Evolutionary conservation across 176 grass and related monocot species (phyloP).

Genomic region (Pharus latifolius): DNA sequence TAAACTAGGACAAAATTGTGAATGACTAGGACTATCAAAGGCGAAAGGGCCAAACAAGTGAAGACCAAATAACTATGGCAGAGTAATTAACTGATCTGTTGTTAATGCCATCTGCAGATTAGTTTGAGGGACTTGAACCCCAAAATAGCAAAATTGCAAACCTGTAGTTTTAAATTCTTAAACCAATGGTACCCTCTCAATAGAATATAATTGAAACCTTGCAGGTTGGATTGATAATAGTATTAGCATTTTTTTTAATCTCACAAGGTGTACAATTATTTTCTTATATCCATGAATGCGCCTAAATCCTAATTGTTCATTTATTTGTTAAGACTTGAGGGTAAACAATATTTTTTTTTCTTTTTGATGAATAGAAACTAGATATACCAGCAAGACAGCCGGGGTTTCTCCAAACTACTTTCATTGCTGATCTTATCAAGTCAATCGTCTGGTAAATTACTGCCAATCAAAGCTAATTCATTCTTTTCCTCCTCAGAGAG

Average conservation of each 20-base stretch:
- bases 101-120: not conserved
- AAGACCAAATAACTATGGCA: not conserved
- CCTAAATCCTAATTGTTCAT: not conserved
- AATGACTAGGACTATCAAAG: not conserved
- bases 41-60: not conserved
- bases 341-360: not conserved
- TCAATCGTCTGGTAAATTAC: not conserved
- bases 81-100: not conserved
- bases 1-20: not conserved
- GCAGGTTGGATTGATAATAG: not conserved
- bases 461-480: constrained; percentile 1
- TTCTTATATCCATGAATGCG: not conserved
- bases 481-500: not conserved
- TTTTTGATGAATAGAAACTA: too few relatives aligned
- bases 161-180: too few relatives aligned
- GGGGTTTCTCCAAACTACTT: not conserved
- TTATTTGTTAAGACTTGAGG: not conserved
- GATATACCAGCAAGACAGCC: not conserved
- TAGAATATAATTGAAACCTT: not conserved
- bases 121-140: not conserved
- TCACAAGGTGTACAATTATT: too few relatives aligned
- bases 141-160: too few relatives aligned
- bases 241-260: not conserved
- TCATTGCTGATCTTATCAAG: not conserved
- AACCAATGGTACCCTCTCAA: too few relatives aligned